Percentiles rank a stretch among this genome's conserved stretches.
phyloP scores from a whole-genome alignment of 2,329 filamentous ascomycete genomes.

The Xylaria sp. region DNA sequence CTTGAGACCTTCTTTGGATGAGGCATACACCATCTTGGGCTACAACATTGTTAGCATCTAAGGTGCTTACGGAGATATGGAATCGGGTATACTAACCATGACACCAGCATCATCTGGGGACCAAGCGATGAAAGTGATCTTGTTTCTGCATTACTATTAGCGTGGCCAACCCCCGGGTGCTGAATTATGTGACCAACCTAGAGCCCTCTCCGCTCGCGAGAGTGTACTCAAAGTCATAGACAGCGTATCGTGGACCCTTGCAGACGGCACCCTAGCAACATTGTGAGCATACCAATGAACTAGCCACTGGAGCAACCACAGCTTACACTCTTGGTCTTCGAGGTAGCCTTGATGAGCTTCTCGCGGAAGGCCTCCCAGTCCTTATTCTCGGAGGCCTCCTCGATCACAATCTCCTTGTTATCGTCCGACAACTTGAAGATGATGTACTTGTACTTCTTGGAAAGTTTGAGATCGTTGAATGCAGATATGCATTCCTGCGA shows the following conservation, averaged over 20 bases:
- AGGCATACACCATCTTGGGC: conserved; percentile 90
- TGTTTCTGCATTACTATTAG: conserved; percentile 61
- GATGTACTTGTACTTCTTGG: conserved; percentile 83
- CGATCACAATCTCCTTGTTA: conserved; percentile 81
- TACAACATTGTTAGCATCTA: conserved; percentile 28
- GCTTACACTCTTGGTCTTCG: conserved; percentile 71
- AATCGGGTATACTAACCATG: conserved; percentile 60
- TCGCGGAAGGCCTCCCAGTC: conserved; percentile 78
- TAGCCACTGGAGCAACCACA: neutral
- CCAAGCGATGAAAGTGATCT: conserved; percentile 81
- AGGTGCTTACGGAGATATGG: neutral
- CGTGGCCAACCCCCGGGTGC: conserved; percentile 18
- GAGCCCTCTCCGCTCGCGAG: conserved; percentile 74
- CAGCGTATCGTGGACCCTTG: conserved; percentile 80
- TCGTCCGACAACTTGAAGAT: conserved; percentile 87
- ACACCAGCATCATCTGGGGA: conserved; percentile 80
- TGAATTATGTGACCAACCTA: conserved; percentile 55
- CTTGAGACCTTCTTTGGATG: conserved; percentile 87
- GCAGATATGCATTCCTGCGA: conserved; percentile 71
- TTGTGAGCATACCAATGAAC: conserved; percentile 45
- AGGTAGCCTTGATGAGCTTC: conserved; percentile 74
- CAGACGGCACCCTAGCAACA: conserved; percentile 56
- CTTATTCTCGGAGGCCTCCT: conserved; percentile 69
- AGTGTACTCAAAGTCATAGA: conserved; percentile 84
- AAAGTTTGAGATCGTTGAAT: conserved; percentile 84